Conservation (phyloP, 2,329 filamentous ascomycete genomes). For the Talaromyces marneffei region DNA sequence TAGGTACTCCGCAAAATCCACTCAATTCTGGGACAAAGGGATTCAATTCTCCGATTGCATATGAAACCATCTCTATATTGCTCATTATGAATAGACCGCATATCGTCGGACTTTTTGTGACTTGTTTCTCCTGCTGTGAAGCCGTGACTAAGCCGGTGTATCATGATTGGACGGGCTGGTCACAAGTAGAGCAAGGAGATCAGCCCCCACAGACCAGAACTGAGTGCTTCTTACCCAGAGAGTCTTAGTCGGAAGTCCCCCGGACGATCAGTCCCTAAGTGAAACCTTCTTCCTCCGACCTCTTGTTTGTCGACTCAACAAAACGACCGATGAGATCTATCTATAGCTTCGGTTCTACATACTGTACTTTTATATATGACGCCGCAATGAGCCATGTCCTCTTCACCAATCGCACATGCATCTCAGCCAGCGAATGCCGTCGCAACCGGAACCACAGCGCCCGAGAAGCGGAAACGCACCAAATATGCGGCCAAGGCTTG, state of each 20-base stretch:
- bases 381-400: not conserved
- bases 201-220: not conserved
- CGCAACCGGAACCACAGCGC: not conserved
- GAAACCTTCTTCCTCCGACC: not conserved
- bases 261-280: not conserved
- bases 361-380: too few relatives aligned
- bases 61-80: too few relatives aligned
- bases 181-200: not conserved
- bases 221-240: not conserved
- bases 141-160: not conserved
- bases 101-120: not conserved
- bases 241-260: not conserved
- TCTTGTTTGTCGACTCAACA: not conserved
- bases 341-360: too few relatives aligned
- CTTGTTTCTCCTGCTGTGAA: not conserved
- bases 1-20: not conserved
- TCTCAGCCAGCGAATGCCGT: not conserved
- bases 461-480: conserved; percentile 10
- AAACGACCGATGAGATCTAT: not conserved
- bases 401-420: not conserved
- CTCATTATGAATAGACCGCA: not conserved
- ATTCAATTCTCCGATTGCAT: not conserved
- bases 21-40: not conserved
- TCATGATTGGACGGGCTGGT: not conserved
- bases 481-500: conserved; percentile 13